A percentile compares a stretch with the other conserved stretches of the same genome.
Evolutionary conservation across 148 eudicot genomes (phyloP).

Genomic region (Silene uniflora): DNA sequence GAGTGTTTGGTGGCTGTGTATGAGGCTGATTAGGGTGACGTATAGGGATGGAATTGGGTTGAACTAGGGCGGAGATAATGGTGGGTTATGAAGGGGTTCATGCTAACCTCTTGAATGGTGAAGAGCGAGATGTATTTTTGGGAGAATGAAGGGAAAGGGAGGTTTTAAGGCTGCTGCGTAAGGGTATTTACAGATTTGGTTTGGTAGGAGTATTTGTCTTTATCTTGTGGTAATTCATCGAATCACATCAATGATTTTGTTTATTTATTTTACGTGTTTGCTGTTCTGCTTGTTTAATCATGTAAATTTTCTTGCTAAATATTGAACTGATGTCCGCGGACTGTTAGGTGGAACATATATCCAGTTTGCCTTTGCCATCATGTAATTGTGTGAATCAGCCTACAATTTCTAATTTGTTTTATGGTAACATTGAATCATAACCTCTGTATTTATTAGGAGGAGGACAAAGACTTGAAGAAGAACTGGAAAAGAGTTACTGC

Average conservation of each 20-base stretch:
- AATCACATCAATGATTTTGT: background rate
- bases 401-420: background rate
- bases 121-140: too few relatives aligned
- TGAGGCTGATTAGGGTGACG: too few relatives aligned
- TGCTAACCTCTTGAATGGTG: too few relatives aligned
- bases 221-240: too few relatives aligned
- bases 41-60: too few relatives aligned
- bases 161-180: too few relatives aligned
- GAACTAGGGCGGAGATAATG: too few relatives aligned
- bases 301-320: background rate
- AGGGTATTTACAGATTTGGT: too few relatives aligned
- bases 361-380: background rate
- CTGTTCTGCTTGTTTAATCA: background rate
- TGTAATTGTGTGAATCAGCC: background rate
- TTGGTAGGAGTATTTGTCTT: too few relatives aligned
- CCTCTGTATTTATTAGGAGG: conserved; percentile 36
- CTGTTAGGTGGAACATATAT: background rate
- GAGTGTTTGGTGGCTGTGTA: too few relatives aligned
- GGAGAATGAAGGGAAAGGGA: too few relatives aligned
- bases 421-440: background rate
- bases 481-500: conserved; percentile 92
- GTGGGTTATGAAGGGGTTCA: too few relatives aligned
- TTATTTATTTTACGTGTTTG: background rate
- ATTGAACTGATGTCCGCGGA: background rate
- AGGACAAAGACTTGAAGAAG: conserved; percentile 48